Evolutionary conservation across 2,329 filamentous ascomycete genomes (phyloP).

Genomic region (Verticillium dahliae): DNA sequence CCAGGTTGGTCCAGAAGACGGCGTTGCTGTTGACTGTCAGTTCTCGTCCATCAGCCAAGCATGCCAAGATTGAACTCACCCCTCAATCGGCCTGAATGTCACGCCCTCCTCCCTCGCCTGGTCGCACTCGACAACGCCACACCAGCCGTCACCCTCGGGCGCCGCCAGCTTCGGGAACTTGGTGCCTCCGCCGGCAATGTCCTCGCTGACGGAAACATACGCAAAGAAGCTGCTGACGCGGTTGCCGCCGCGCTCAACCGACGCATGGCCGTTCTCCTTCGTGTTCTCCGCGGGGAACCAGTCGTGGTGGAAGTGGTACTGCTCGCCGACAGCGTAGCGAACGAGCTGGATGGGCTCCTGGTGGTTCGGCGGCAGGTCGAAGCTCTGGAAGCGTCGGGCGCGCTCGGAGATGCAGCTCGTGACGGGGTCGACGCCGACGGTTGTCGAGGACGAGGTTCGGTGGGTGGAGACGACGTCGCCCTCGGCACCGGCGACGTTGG

Average conservation of each 20-base stretch:
- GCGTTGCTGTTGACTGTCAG: slow-evolving; percentile 20
- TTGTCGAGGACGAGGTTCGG: slow-evolving; percentile 31
- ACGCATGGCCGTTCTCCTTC: slow-evolving; percentile 10
- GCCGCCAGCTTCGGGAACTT: slow-evolving; percentile 30
- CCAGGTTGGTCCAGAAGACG: slow-evolving; percentile 33
- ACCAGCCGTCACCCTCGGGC: slow-evolving; percentile 28
- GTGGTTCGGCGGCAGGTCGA: slow-evolving; percentile 22
- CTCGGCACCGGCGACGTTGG: slow-evolving; percentile 23
- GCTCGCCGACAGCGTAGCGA: slow-evolving; percentile 28
- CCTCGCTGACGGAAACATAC: slow-evolving; percentile 27
- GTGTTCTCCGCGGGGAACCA: slow-evolving; percentile 28
- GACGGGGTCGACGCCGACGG: slow-evolving; percentile 24
- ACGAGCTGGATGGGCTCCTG: slow-evolving; percentile 33
- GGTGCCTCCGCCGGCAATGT: slow-evolving; percentile 31
- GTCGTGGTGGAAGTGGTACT: slow-evolving; percentile 34
- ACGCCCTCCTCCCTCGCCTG: slow-evolving; percentile 30
- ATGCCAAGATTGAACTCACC: not conserved
- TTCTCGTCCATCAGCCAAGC: slow-evolving; percentile 1
- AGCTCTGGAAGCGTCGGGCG: slow-evolving; percentile 29
- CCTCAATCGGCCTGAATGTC: slow-evolving; percentile 27
- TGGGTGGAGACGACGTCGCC: slow-evolving; percentile 19
- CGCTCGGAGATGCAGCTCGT: slow-evolving; percentile 30
- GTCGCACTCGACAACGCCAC: slow-evolving; percentile 30
- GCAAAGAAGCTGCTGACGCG: slow-evolving; percentile 31
- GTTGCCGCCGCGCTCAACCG: slow-evolving; percentile 26